These are phyloP conservation scores for Kodamaea fungicola DNA, from an alignment of 1,139 yeast species.

Conservation along the genomic window DNA sequence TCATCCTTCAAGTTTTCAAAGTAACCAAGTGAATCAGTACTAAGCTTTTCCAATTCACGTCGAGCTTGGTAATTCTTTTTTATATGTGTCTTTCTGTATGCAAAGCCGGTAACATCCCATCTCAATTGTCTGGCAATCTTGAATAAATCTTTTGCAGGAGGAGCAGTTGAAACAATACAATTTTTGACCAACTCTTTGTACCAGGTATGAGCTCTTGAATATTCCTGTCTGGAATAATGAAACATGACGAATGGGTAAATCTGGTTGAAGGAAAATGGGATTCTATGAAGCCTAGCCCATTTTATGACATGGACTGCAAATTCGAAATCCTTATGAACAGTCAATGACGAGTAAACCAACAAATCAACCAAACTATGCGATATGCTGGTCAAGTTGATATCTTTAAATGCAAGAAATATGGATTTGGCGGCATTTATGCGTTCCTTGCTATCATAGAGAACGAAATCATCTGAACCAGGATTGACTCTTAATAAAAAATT, in stretches of 20 bases:
- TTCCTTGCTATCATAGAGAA: conserved; percentile 14
- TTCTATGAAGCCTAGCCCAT: conserved; percentile 20
- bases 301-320: conserved; percentile 34
- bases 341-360: conserved; percentile 27
- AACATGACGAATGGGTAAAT: conserved; percentile 38
- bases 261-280: conserved; percentile 41
- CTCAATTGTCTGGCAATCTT: conserved; percentile 33
- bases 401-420: conserved; percentile 24
- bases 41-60: conserved; percentile 19
- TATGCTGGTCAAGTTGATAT: conserved; percentile 12
- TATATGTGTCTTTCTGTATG: conserved; percentile 25
- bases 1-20: conserved; percentile 10
- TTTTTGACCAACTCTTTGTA: conserved; percentile 32
- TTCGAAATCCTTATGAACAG: conserved; percentile 29
- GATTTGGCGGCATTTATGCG: conserved; percentile 29
- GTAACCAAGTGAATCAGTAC: conserved; percentile 20
- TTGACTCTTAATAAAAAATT: conserved; percentile 24
- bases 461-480: conserved; percentile 20
- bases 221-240: conserved; percentile 32
- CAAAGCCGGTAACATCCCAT: conserved; percentile 36
- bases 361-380: conserved; percentile 29
- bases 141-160: conserved; percentile 28
- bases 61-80: conserved; percentile 21
- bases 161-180: conserved; percentile 29
- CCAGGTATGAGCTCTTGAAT: conserved; percentile 34